phyloP scores from a whole-genome alignment of 129 eudicot genomes.

The carrot (Daucus carota) region DNA sequence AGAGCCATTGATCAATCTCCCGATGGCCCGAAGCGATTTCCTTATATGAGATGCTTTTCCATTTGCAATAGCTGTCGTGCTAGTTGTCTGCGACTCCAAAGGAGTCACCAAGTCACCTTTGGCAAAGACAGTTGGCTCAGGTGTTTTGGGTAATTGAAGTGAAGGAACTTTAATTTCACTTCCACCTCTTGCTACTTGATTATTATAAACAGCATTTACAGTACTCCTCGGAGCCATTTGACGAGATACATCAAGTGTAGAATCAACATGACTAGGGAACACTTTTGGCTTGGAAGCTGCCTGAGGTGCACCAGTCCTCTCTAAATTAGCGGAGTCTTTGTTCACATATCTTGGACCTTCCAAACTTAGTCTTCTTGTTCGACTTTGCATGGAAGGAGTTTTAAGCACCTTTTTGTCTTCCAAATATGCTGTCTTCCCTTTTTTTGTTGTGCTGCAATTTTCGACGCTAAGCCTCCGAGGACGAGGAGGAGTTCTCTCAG shows the following conservation, averaged over 20 bases:
- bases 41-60: constrained; percentile 56
- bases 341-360: constrained; percentile 35
- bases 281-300: constrained; percentile 7
- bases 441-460: constrained; percentile 22
- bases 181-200: constrained; percentile 21
- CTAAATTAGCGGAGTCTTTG: constrained; percentile 1
- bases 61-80: constrained; percentile 19
- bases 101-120: constrained; percentile 23
- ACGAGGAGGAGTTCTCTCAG: constrained; percentile 52
- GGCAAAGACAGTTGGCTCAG: constrained; percentile 32
- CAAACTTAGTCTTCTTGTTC: constrained; percentile 40
- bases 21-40: constrained; percentile 82
- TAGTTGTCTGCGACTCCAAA: constrained; percentile 32
- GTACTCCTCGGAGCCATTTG: constrained; percentile 21
- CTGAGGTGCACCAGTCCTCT: constrained; percentile 5
- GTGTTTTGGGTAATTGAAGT: constrained; percentile 47
- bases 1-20: constrained; percentile 74
- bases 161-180: constrained; percentile 24
- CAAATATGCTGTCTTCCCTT: constrained; percentile 15
- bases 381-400: constrained; percentile 25
- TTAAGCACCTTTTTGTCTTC: constrained; percentile 28
- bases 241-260: background rate
- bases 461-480: constrained; percentile 67
- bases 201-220: constrained; percentile 8
- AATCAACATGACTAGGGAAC: background rate